These are phyloP conservation scores for Penicillium taxi DNA, from an alignment of 495 filamentous ascomycete species.

Conservation along the genomic window DNA sequence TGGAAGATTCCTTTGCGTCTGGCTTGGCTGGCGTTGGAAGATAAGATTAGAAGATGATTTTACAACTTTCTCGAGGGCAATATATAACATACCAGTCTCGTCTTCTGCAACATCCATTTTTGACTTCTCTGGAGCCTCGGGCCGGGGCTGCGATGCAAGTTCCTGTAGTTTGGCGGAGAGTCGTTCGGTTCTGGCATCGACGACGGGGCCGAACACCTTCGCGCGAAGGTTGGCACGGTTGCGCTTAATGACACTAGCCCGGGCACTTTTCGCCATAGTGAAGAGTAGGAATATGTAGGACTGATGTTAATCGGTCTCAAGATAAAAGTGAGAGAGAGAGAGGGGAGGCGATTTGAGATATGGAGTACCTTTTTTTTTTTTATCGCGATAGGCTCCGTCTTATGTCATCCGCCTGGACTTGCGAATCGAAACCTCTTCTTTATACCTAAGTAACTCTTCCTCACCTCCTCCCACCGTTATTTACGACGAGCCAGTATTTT, in stretches of 20 bases:
- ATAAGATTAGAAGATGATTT: not conserved
- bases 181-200: conserved; percentile 64
- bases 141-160: conserved; percentile 57
- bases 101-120: conserved; percentile 13
- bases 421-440: too few relatives aligned
- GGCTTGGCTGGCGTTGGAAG: conserved; percentile 13
- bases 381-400: conserved; percentile 24
- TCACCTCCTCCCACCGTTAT: too few relatives aligned
- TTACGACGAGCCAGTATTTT: too few relatives aligned
- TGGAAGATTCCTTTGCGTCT: conserved; percentile 10
- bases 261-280: conserved; percentile 75
- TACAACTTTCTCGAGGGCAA: not conserved
- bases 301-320: too few relatives aligned
- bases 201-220: conserved; percentile 71
- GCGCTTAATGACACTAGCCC: conserved; percentile 65
- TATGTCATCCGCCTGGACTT: conserved; percentile 30
- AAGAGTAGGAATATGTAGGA: conserved; percentile 1
- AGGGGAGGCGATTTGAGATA: not conserved
- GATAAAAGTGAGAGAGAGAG: not conserved
- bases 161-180: conserved; percentile 74
- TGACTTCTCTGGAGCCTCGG: conserved; percentile 17
- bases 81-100: conserved; percentile 23
- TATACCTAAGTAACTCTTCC: too few relatives aligned
- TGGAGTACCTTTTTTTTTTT: conserved; percentile 8
- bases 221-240: conserved; percentile 70